Conservation (phyloP, 1,284 basidiomycete species). For the Heterobasidion occidentale region DNA sequence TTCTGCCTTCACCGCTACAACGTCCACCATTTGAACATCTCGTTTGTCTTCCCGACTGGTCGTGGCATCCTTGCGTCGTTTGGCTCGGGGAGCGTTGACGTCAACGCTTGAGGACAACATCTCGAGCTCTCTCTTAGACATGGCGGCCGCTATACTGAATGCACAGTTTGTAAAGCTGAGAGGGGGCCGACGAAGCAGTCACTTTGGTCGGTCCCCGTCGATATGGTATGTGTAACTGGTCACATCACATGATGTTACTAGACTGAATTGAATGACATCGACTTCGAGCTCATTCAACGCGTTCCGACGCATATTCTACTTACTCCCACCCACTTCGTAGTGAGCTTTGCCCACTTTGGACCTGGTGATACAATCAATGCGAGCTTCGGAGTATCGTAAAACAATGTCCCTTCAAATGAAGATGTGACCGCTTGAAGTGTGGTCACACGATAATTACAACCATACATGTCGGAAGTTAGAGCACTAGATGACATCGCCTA, state of each 20-base stretch:
- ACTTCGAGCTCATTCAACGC: not conserved
- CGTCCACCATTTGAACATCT: constrained; percentile 10
- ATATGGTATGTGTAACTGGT: not conserved
- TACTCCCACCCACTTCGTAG: too few species aligned
- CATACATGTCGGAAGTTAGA: too few species aligned
- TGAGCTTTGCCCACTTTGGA: too few species aligned
- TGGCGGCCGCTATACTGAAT: constrained; percentile 14
- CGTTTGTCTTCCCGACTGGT: constrained; percentile 19
- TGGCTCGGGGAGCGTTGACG: constrained; percentile 53
- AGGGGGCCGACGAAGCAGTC: not conserved
- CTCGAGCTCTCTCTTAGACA: constrained; percentile 65
- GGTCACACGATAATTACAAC: too few species aligned
- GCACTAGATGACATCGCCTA: too few species aligned
- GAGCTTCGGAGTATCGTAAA: too few species aligned
- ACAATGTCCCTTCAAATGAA: too few species aligned
- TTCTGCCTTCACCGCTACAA: constrained; percentile 13
- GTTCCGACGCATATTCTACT: too few species aligned
- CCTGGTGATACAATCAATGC: too few species aligned
- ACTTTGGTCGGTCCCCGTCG: not conserved
- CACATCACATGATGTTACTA: not conserved
- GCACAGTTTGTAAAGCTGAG: not conserved
- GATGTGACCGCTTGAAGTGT: too few species aligned
- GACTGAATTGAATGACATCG: not conserved
- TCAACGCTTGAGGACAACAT: constrained; percentile 38
- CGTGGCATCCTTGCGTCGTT: constrained; percentile 56